Evolutionary conservation across 2,329 filamentous ascomycete genomes (phyloP).

Genomic region (Knoxdaviesia proteae): DNA sequence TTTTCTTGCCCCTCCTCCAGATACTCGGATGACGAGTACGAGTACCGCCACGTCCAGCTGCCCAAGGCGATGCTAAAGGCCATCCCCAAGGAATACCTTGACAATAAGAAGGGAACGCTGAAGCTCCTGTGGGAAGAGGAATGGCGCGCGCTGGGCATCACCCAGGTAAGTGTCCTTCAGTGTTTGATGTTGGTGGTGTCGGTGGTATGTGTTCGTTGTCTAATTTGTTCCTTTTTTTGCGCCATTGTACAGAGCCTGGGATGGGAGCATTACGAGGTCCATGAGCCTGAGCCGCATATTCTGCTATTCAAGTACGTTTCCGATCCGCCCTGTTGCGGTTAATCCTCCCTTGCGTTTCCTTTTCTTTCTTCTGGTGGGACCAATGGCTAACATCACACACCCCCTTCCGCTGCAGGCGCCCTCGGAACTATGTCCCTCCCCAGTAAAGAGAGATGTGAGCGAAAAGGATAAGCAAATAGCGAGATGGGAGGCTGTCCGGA

Average conservation of each 20-base stretch:
- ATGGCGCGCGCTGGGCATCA: slow-evolving; percentile 93
- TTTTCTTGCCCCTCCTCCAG: slow-evolving; percentile 22
- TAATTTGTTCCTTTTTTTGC: not conserved
- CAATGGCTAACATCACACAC: slow-evolving; percentile 1
- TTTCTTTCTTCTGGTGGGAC: too few species aligned
- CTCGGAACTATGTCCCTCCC: slow-evolving; percentile 66
- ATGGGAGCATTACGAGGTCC: slow-evolving; percentile 98
- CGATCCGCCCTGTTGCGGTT: too few species aligned
- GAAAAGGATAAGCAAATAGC: not conserved
- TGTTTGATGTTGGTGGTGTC: too few species aligned
- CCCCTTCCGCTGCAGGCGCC: slow-evolving; percentile 33
- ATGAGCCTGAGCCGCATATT: slow-evolving; percentile 96
- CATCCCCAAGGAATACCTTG: slow-evolving; percentile 89
- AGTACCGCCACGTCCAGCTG: slow-evolving; percentile 94
- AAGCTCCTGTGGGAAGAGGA: slow-evolving; percentile 97
- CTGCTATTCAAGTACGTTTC: slow-evolving; percentile 81
- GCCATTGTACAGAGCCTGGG: slow-evolving; percentile 54
- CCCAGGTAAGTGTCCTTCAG: slow-evolving; percentile 43
- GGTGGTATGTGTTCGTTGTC: too few species aligned
- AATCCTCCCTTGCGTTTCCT: too few species aligned
- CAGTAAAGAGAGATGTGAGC: slow-evolving; percentile 15
- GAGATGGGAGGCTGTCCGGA: not conserved
- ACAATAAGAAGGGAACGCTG: slow-evolving; percentile 70
- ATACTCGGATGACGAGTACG: slow-evolving; percentile 80
- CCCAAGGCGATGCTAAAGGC: slow-evolving; percentile 97